Conservation (phyloP, 176 grass and related monocot species). For the Pharus latifolius region DNA sequence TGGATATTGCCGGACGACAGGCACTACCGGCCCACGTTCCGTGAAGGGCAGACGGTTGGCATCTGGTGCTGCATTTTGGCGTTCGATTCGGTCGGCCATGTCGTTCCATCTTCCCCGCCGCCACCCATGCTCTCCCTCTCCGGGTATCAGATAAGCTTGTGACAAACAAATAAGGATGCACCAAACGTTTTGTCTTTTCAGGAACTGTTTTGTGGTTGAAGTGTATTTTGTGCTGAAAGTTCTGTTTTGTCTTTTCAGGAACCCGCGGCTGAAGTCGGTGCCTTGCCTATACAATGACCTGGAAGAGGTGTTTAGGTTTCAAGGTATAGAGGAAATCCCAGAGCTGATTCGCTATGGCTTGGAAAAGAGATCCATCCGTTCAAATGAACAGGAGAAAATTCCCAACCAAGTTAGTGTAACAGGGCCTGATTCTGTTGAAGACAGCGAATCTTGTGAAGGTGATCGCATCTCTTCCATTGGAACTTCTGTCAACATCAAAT, state of each 20-base stretch:
- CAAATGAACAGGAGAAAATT: background rate
- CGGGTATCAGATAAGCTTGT: conserved; percentile 5
- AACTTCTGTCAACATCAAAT: background rate
- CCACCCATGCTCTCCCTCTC: conserved; percentile 15
- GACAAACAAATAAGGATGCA: background rate
- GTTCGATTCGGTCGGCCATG: conserved; percentile 34
- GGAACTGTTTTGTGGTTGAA: background rate
- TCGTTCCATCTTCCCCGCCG: conserved; percentile 7
- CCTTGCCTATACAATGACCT: conserved; percentile 39
- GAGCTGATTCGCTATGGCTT: background rate
- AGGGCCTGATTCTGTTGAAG: conserved; percentile 1
- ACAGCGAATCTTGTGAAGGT: conserved; percentile 20
- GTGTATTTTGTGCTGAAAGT: background rate
- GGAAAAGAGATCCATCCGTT: background rate
- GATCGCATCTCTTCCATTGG: background rate
- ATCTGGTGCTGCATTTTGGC: conserved; percentile 42
- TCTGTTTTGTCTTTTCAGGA: conserved; percentile 18
- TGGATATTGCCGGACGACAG: conserved; percentile 4
- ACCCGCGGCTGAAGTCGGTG: conserved; percentile 24
- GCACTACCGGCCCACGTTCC: conserved; percentile 21
- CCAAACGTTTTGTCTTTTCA: background rate
- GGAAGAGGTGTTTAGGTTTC: conserved; percentile 25
- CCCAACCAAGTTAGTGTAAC: conserved; percentile 8
- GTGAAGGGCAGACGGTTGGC: conserved; percentile 25
- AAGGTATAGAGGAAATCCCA: background rate